Evolutionary conservation across 345 rosid genomes (phyloP), one percentile per base, ranked within the genome.

Genomic region (Syzygium grande): DNA sequence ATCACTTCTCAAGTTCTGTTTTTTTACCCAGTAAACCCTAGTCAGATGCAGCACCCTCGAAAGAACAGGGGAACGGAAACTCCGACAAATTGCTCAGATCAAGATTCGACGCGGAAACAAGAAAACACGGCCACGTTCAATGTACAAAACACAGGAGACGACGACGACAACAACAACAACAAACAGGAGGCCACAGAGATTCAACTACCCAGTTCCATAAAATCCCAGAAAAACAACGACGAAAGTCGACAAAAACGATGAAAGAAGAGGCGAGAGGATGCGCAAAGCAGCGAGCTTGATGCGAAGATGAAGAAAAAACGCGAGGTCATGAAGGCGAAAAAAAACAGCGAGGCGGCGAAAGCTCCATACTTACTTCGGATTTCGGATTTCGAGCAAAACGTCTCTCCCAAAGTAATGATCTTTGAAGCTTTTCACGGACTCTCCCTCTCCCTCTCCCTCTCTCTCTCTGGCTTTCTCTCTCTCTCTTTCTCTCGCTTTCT

Each of bases 1-100:
- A 92, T 93, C 93, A 92, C 73, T 85, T 27, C 30, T 84, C 73
- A 80, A 80, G 38, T 68, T 46, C 78, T 22, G 86, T 16, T 30
- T 27, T n/a, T n/a, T 22, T 11, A 21, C 58, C 29, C 58, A 73
- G 58, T 56, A 52, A 46, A 41, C 85, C 85, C 30, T 34, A 58
- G 51, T 54, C 52, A 51, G 58, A 84, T 23, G 51, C 84, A 86
- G 17, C 34, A 30, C 84, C 17, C 83, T 63, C 38, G 9, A 63
- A 30, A 51, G 41, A 23, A 46, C 41, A 68, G 43, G 7, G 7
- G 80, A 73, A 73, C 46, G 25, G 25, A 73, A 73, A 73, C 46
- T 73, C 80, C 80, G 7, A 22, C 25, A 73, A 73, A 73, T 73
- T 34, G 25, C 80, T 34, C 80, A 34, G 38, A 73, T 34, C 80